Base-by-base conservation (phyloP, 495 filamentous ascomycete genomes). In the Penicillium cataractarum region DNA sequence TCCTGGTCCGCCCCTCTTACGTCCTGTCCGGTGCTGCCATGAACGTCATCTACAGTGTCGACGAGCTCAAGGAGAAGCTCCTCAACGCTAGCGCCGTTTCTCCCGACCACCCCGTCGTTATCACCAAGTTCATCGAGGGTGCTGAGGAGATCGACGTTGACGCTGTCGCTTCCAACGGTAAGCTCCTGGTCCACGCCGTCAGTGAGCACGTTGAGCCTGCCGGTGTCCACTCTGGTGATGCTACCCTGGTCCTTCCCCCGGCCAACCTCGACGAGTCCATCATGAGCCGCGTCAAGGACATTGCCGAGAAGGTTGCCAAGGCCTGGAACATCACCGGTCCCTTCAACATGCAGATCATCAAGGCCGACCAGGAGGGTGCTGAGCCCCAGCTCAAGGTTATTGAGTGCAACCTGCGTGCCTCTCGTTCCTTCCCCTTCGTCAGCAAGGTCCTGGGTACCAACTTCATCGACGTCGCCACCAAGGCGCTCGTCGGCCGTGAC, bases 291-390 rank as follows among this genome's bases (percentile, higher is more conserved):
- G 84, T 97, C 57, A 97, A 97, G 85, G 91, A 90, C 65, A 97
- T 98, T 63, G 94, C 95, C 13, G 76, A 92, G 78, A 98, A 97
- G 85, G 93, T 98, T 27, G 94, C 94, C 61, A 92, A 95, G 77
- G 94, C 95, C 49, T 97, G 94, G 92, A 93, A 82, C 70, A 97
- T 98, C 75, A 97, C 92, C 19, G 94, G 94, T 44, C 94, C 94
- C 37, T 98, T 97, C 86, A 98, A 98, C 83, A 97, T 98, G 95
- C 94, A 98, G 78, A 96, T 98, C 78, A 98, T 98, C 85, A 97
- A 97, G 80, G 93, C 91, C 46, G 81, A 89, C 5, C 66, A 74
- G 64, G 88, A 89, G 58, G 89, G 87, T 52, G 88, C 86, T 29
- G 85, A 90, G 65, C 86, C 90, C 21, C 76, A 81, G 54, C 85